phyloP scores from a whole-genome alignment of 495 filamentous ascomycete genomes.

The Penicillium steckii region DNA sequence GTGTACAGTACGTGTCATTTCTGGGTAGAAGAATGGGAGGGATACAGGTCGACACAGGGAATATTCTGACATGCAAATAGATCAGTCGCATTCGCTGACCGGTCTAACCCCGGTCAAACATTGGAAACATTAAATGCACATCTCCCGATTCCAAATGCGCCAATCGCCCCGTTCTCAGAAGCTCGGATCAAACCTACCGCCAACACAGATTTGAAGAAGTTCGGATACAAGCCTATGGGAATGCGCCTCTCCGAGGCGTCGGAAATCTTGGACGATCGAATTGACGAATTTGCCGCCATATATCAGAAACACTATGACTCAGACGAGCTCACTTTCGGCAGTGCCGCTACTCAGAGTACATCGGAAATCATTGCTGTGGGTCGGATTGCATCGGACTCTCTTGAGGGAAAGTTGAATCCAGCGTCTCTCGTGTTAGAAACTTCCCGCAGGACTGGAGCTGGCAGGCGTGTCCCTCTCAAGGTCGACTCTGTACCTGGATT shows the following conservation, averaged over 20 bases:
- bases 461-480: slow-evolving; percentile 75
- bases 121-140: slow-evolving; percentile 81
- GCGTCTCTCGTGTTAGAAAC: slow-evolving; percentile 86
- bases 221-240: slow-evolving; percentile 85
- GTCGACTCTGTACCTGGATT: slow-evolving; percentile 64
- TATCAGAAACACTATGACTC: slow-evolving; percentile 74
- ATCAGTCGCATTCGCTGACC: slow-evolving; percentile 62
- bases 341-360: slow-evolving; percentile 77
- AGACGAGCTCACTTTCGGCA: slow-evolving; percentile 81
- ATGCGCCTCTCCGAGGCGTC: slow-evolving; percentile 92
- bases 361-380: slow-evolving; percentile 87
- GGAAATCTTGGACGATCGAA: slow-evolving; percentile 90
- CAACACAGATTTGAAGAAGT: slow-evolving; percentile 83
- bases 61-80: slow-evolving; percentile 23
- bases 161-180: slow-evolving; percentile 68
- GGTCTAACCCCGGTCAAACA: slow-evolving; percentile 74
- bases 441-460: slow-evolving; percentile 80
- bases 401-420: slow-evolving; percentile 78
- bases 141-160: slow-evolving; percentile 64
- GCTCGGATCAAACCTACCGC: slow-evolving; percentile 77
- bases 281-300: slow-evolving; percentile 76
- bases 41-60: not conserved
- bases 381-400: slow-evolving; percentile 80
- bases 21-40: not conserved
- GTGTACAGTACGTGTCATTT: slow-evolving; percentile 29